A percentile compares a stretch with the other conserved stretches of the same genome.
Evolutionary conservation across 768 basidiomycete genomes (phyloP).

Genomic region (Clavulina sp.): DNA sequence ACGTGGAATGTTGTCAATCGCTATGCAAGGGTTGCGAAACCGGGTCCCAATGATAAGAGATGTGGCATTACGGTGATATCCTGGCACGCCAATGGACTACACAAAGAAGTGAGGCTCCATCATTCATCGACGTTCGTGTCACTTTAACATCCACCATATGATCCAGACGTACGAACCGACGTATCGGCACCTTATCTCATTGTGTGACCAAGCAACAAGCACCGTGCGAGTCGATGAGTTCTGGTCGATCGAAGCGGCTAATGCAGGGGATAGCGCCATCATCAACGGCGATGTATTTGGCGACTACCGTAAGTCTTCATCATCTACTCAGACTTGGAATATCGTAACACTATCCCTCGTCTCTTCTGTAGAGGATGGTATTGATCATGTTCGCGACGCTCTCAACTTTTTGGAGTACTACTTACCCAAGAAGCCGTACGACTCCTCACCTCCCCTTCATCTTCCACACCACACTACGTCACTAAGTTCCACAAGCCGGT

Average conservation of each 20-base stretch:
- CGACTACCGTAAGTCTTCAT: slow-evolving; percentile 41
- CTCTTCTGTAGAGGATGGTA: slow-evolving; percentile 48
- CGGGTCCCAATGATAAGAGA: not conserved
- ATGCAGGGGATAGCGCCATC: slow-evolving; percentile 71
- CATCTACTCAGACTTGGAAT: too few species aligned
- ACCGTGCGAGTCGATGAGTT: slow-evolving; percentile 40
- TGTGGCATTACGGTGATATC: not conserved
- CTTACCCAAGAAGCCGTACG: slow-evolving; percentile 28
- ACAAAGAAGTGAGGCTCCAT: slow-evolving; percentile 50
- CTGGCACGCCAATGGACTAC: slow-evolving; percentile 69
- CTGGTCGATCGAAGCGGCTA: slow-evolving; percentile 69
- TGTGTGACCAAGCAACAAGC: slow-evolving; percentile 18
- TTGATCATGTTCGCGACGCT: slow-evolving; percentile 59
- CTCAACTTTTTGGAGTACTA: slow-evolving; percentile 54
- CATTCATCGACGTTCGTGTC: too few species aligned
- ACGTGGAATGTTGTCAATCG: slow-evolving; percentile 1
- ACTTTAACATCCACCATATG: too few species aligned
- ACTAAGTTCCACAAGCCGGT: too few species aligned
- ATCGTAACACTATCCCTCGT: not conserved
- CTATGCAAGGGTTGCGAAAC: not conserved
- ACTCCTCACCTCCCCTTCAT: too few species aligned
- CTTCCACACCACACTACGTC: slow-evolving; percentile 32
- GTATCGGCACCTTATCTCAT: slow-evolving; percentile 30
- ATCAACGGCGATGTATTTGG: slow-evolving; percentile 43
- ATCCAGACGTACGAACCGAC: slow-evolving; percentile 65